phyloP scores from a whole-genome alignment of 306 rosid genomes.

The Pachyrhizus erosus region DNA sequence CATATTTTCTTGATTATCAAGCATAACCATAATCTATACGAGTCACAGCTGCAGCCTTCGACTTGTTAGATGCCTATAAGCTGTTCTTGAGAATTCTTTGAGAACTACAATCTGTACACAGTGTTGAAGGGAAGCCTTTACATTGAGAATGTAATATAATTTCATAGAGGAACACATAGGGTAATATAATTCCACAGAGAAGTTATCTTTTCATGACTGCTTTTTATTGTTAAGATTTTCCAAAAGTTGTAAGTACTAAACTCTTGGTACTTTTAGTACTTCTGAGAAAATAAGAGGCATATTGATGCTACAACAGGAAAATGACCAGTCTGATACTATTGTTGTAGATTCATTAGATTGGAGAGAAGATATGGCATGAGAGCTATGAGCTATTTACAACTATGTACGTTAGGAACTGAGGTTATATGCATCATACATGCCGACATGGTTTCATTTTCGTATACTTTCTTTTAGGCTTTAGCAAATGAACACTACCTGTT shows the following conservation, averaged over 20 bases:
- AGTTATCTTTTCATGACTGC: neutral
- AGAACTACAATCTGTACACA: conserved; percentile 5
- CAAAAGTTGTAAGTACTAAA: neutral
- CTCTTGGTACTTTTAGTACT: neutral
- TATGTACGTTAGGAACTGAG: neutral
- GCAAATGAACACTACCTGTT: neutral
- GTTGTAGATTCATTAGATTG: conserved; percentile 10
- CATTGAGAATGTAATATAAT: conserved; percentile 14
- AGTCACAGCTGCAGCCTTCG: neutral
- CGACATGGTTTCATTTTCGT: neutral
- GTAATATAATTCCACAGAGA: neutral
- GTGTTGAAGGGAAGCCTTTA: neutral
- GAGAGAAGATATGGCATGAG: neutral
- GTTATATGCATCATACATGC: neutral
- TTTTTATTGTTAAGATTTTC: conserved; percentile 28
- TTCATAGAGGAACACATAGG: neutral
- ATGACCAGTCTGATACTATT: neutral
- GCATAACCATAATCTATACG: neutral
- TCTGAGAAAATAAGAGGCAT: neutral
- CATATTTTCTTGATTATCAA: conserved; percentile 5
- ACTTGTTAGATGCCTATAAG: conserved; percentile 22
- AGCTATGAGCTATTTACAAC: neutral
- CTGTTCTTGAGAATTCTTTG: conserved; percentile 13
- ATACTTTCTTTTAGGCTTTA: neutral
- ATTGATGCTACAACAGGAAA: conserved; percentile 6